Evolutionary conservation across 805 yeast genomes (phyloP), one percentile per base, ranked within the genome.

Genomic region (Wickerhamiella vanderwaltii): DNA sequence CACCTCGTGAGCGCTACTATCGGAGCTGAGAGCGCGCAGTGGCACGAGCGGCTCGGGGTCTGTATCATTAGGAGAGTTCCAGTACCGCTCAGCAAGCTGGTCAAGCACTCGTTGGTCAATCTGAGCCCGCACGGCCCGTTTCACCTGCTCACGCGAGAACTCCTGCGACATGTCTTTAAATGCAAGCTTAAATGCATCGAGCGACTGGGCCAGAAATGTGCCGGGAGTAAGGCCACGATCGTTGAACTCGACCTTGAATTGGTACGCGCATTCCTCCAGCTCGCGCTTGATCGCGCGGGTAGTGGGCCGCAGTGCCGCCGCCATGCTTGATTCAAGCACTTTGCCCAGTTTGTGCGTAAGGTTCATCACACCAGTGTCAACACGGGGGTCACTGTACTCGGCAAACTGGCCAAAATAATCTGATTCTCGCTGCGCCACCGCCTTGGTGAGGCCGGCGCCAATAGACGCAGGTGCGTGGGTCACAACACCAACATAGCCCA

Each of bases 401-500:
- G 72, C 77, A 54, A 81, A 67, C 35, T 72, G 72, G 44, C 70
- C 74, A 52, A 91, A 80, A 55, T 68, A 91, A 5, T 60, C 57
- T 36, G 64, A 61, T 55, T 82, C 93, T 46, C 57, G 49, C 30
- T 75, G 66, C 45, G 73, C 75, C 1, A 86, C 73, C 53, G 72
- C 69, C 1, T 20, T 15, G 44, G 64, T 65, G 47, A 79, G 66
- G 44, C 72, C 59, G 59, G 77, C 77, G 5, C 15, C 9, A 23
- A 5, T 3, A 31, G 24, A 12, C 11, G 80, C 54, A 0, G 72
- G 61, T 2, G 43, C 43, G n/a, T 43, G 43, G 15, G 48, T 19
- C 15, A 93, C 79, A n/a, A 93, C 97, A 44, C 99, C 99, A 16
- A 91, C 97, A 57, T 91, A 91, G 0, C 99, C 99, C 94, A 91